A percentile compares a stretch with the other conserved stretches of the same genome.
Evolutionary conservation across 2,329 filamentous ascomycete genomes (phyloP).

Genomic region (Verticillium alfalfae): DNA sequence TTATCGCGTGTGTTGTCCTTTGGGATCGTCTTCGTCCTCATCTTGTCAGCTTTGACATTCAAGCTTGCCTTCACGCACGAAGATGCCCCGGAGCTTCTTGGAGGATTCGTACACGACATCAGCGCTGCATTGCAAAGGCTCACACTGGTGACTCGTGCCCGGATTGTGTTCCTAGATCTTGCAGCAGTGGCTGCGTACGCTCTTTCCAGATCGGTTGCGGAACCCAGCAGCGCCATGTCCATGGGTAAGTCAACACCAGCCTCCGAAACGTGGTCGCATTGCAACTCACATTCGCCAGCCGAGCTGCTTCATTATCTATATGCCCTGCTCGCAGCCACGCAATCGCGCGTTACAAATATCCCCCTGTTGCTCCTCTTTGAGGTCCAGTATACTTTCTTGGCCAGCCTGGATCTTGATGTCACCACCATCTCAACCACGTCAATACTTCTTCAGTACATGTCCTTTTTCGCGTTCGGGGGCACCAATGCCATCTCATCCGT

Average conservation of each 20-base stretch:
- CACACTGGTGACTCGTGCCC: constrained; percentile 41
- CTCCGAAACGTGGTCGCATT: too few relatives aligned
- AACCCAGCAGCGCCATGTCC: background rate
- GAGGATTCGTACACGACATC: constrained; percentile 34
- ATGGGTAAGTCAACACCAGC: constrained; percentile 5
- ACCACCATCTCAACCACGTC: constrained; percentile 63
- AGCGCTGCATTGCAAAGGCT: constrained; percentile 33
- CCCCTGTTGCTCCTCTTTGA: constrained; percentile 77
- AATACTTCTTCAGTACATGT: constrained; percentile 71
- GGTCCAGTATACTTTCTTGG: constrained; percentile 46
- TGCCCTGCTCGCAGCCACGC: constrained; percentile 76
- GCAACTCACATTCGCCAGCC: constrained; percentile 12
- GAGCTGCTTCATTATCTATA: constrained; percentile 63
- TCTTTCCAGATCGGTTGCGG: constrained; percentile 27
- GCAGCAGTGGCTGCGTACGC: constrained; percentile 29
- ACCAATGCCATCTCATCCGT: constrained; percentile 95
- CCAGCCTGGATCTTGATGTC: constrained; percentile 39
- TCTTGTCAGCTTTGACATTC: constrained; percentile 64
- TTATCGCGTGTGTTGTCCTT: constrained; percentile 35
- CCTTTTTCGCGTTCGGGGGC: constrained; percentile 87
- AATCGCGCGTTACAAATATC: constrained; percentile 79
- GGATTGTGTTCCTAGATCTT: constrained; percentile 45
- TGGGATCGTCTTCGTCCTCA: constrained; percentile 33
- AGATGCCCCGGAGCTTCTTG: constrained; percentile 79
- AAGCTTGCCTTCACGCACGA: constrained; percentile 84